Conservation (phyloP, 129 eudicot genomes). For the Helichrysum umbraculigerum region DNA sequence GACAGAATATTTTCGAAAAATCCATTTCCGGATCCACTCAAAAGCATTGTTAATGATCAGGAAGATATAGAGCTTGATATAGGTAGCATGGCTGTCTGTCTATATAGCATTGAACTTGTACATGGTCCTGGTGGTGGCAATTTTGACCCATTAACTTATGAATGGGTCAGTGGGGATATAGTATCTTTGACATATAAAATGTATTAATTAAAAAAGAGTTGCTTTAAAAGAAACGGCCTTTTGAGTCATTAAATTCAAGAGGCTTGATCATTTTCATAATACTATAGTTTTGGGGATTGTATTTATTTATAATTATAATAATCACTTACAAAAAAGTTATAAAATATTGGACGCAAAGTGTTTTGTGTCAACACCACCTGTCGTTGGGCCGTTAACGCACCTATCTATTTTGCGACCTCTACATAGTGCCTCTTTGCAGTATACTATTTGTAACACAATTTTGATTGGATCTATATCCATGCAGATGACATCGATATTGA, state of each 20-base stretch:
- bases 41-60: conserved; percentile 32
- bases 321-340: neutral
- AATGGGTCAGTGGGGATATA: neutral
- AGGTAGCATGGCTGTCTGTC: conserved; percentile 42
- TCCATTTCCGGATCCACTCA: conserved; percentile 56
- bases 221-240: neutral
- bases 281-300: neutral
- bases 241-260: neutral
- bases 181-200: neutral
- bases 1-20: conserved; percentile 56
- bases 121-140: neutral
- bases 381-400: no score
- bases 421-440: neutral
- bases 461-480: conserved; percentile 10
- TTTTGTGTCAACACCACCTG: neutral
- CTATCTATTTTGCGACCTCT: neutral
- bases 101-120: neutral
- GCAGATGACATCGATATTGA: conserved; percentile 95
- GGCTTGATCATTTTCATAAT: neutral
- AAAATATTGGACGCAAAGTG: neutral
- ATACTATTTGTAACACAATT: conserved; percentile 14
- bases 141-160: neutral
- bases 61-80: conserved; percentile 65
- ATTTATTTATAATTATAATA: no score
- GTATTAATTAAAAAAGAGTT: neutral